These are phyloP conservation scores for Hyaloperonospora brassicae DNA, from an alignment of 352 stramenopile genomes.

Conservation along the genomic window DNA sequence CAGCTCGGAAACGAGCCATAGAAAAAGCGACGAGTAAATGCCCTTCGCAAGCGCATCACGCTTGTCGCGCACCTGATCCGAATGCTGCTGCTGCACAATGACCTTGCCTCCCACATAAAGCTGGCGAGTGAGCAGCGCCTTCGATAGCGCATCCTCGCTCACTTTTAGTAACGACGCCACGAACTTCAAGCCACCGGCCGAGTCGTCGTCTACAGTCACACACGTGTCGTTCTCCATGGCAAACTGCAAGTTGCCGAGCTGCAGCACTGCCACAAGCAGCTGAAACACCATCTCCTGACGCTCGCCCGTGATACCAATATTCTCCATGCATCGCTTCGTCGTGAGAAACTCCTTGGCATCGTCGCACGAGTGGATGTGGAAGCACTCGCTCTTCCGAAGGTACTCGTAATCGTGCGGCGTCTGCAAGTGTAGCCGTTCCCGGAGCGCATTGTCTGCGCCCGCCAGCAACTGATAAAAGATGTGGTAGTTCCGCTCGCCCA, in stretches of 20 bases:
- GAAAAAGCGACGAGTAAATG: constrained; percentile 93
- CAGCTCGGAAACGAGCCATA: constrained; percentile 91
- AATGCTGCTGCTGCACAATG: constrained; percentile 77
- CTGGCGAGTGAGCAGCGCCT: constrained; percentile 72
- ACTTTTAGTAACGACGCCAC: constrained; percentile 75
- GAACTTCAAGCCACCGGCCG: constrained; percentile 38
- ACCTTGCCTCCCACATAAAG: constrained; percentile 85
- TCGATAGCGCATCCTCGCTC: constrained; percentile 60
- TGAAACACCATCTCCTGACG: constrained; percentile 82
- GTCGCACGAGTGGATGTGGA: constrained; percentile 59
- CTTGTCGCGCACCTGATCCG: constrained; percentile 84
- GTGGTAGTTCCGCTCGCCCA: constrained; percentile 95
- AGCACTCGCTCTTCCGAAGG: constrained; percentile 82
- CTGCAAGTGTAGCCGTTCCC: constrained; percentile 46
- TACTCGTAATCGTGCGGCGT: constrained; percentile 74
- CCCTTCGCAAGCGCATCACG: constrained; percentile 94
- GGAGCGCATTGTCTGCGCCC: constrained; percentile 43
- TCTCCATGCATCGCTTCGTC: constrained; percentile 80
- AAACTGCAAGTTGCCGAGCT: constrained; percentile 86
- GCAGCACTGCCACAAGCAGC: constrained; percentile 76
- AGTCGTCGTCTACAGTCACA: constrained; percentile 43
- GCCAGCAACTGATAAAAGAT: constrained; percentile 93
- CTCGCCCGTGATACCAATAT: constrained; percentile 79
- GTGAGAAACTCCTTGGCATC: constrained; percentile 80
- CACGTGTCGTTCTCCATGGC: constrained; percentile 74